Evolutionary conservation across 1,284 basidiomycete species (phyloP).

Genomic region (Puccinia polysora): DNA sequence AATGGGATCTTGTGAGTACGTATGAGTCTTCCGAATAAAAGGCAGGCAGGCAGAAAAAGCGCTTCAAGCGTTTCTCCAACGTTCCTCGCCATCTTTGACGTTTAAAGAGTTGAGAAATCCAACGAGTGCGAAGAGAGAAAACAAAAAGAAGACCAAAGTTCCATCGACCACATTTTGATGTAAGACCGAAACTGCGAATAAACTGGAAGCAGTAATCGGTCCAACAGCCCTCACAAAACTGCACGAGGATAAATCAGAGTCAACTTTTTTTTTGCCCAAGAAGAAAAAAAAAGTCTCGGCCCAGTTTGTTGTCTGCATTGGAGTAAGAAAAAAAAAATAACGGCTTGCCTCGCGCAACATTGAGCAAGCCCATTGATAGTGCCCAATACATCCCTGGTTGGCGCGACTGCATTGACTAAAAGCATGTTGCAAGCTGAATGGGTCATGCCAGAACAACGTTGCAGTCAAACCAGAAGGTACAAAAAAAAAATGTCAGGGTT

Average conservation of each 20-base stretch:
- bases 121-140: background rate
- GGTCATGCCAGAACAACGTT: conserved; percentile 32
- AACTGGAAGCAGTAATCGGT: conserved; percentile 24
- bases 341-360: conserved; percentile 26
- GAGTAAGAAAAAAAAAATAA: no score
- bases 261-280: background rate
- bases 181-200: conserved; percentile 23
- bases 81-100: conserved; percentile 5
- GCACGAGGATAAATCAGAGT: background rate
- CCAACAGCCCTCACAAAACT: conserved; percentile 29
- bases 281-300: background rate
- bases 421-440: conserved; percentile 52
- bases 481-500: background rate
- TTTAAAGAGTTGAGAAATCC: background rate
- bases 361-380: conserved; percentile 52
- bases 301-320: background rate
- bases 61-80: conserved; percentile 14
- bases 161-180: conserved; percentile 9
- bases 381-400: conserved; percentile 48
- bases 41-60: no score
- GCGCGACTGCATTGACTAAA: conserved; percentile 50
- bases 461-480: background rate
- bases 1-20: no score
- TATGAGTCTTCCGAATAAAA: no score
- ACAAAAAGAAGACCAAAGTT: conserved; percentile 13